Evolutionary conservation across 208 protist species (phyloP), one percentile per base, ranked within the genome.

Genomic region (Leishmania turanica): DNA sequence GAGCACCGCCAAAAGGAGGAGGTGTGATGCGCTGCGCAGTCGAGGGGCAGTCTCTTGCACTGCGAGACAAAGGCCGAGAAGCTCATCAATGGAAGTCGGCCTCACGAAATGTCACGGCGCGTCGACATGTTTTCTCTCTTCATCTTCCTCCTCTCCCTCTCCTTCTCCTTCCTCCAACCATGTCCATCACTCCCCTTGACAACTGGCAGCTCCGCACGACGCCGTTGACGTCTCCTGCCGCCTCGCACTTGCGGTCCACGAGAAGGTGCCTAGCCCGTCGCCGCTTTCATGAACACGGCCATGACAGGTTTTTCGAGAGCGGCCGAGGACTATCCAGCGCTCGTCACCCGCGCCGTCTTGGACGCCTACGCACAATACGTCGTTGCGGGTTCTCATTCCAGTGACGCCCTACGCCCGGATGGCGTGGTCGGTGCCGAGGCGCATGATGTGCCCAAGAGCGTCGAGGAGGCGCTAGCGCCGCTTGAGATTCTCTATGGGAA

Each of bases 401-500:
- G 54, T 15, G 40, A 47, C 49, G 17, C 19, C 34, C 49, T 51
- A 7, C 7, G 9, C 49, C 47, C 56, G 17, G 13, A 6, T 11
- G 13, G 49, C 66, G 21, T 11, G 1, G n/a, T 19, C 5, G 45
- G 21, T 31, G 37, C 37, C 21, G 24, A 19, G 40, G 13, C 47
- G 6, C 7, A 47, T 7, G 5, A 64, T 27, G 58, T 75, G 34
- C 80, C 85, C 11, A 42, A 58, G 15, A 79, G 77, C 37, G 4
- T 92, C 40, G 91, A 96, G 84, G 88, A 90, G 53, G 84, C 85
- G 2, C 85, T 97, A 3, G 92, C 94, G 3, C 91, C 92, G 42
- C 84, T 97, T 24, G 89, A 97, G 49, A 42, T 94, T 11, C 75
- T 97, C 6, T 90, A 95, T 73, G 94, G 94, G 15, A 91, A 93